Percentiles rank a stretch among this genome's conserved stretches.
phyloP scores from a whole-genome alignment of 140 eudicot genomes.

The Senecio squalidus region DNA sequence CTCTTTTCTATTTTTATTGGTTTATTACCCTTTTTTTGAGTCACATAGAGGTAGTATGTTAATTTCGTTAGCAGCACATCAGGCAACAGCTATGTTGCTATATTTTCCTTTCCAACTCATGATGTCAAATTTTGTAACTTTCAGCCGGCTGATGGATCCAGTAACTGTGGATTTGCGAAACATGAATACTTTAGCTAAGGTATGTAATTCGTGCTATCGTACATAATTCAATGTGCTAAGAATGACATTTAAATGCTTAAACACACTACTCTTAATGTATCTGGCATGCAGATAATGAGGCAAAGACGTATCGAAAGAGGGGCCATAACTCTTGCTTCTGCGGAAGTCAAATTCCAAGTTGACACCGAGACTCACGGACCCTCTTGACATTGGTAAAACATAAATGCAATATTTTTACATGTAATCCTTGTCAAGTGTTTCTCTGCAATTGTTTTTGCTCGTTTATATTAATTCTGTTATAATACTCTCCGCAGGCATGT shows the following conservation, averaged over 20 bases:
- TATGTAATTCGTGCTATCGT: constrained; percentile 15
- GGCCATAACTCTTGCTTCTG: constrained; percentile 97
- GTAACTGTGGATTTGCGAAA: constrained; percentile 81
- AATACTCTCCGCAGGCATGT: constrained; percentile 61
- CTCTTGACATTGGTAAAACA: constrained; percentile 84
- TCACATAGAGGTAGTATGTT: too few species aligned
- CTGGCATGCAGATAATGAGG: constrained; percentile 72
- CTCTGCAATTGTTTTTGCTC: neutral
- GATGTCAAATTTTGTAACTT: constrained; percentile 1
- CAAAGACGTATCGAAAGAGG: constrained; percentile 96
- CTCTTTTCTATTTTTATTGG: neutral
- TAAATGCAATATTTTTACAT: neutral
- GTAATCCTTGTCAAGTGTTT: too few species aligned
- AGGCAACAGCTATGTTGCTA: too few species aligned
- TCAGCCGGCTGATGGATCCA: constrained; percentile 93
- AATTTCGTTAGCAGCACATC: too few species aligned
- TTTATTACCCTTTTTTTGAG: neutral
- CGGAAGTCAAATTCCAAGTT: constrained; percentile 96
- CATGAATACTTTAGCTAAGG: constrained; percentile 89
- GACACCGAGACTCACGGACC: constrained; percentile 98
- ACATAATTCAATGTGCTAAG: neutral
- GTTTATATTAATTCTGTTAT: constrained; percentile 20
- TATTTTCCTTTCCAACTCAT: neutral
- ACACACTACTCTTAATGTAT: constrained; percentile 4
- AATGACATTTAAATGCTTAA: neutral